Percentiles rank a stretch among this genome's conserved stretches.
These are phyloP conservation scores for Globisporangium barbulae DNA, from an alignment of 352 stramenopile species.

Conservation along the genomic window DNA sequence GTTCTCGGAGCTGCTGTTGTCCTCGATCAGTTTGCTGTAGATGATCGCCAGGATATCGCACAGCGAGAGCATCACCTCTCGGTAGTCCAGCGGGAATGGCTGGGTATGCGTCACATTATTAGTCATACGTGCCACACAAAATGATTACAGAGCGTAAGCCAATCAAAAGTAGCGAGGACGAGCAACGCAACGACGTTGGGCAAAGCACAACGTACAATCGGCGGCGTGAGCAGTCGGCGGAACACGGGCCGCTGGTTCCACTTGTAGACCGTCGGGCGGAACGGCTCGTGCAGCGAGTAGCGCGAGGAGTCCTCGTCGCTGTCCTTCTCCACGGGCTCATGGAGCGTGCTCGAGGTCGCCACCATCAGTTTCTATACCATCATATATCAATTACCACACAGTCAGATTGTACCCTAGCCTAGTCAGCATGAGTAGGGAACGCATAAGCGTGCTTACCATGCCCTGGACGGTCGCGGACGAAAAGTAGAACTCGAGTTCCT, in stretches of 20 bases:
- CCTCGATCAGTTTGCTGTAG: slow-evolving; percentile 80
- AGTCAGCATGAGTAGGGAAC: neutral
- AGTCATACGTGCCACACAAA: neutral
- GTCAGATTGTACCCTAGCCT: neutral
- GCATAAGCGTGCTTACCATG: slow-evolving; percentile 42
- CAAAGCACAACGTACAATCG: slow-evolving; percentile 45
- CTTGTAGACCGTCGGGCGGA: slow-evolving; percentile 68
- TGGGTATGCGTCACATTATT: slow-evolving; percentile 18
- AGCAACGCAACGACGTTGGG: no score
- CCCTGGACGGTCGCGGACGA: slow-evolving; percentile 68
- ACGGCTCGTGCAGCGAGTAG: slow-evolving; percentile 51
- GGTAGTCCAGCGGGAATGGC: slow-evolving; percentile 80
- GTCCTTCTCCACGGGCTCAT: slow-evolving; percentile 42
- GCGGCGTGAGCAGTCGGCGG: slow-evolving; percentile 61
- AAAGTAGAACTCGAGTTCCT: slow-evolving; percentile 86
- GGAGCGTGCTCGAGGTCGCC: slow-evolving; percentile 61
- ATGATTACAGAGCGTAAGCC: neutral
- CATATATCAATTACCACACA: slow-evolving; percentile 2
- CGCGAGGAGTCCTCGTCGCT: slow-evolving; percentile 26
- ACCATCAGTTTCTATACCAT: slow-evolving; percentile 80
- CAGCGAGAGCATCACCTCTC: slow-evolving; percentile 74
- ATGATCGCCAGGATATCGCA: slow-evolving; percentile 80
- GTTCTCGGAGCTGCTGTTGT: slow-evolving; percentile 73
- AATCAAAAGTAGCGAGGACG: neutral
- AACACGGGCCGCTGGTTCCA: slow-evolving; percentile 84